Conservation (phyloP, 1,139 yeast genomes). For the Candida mesenterica region DNA sequence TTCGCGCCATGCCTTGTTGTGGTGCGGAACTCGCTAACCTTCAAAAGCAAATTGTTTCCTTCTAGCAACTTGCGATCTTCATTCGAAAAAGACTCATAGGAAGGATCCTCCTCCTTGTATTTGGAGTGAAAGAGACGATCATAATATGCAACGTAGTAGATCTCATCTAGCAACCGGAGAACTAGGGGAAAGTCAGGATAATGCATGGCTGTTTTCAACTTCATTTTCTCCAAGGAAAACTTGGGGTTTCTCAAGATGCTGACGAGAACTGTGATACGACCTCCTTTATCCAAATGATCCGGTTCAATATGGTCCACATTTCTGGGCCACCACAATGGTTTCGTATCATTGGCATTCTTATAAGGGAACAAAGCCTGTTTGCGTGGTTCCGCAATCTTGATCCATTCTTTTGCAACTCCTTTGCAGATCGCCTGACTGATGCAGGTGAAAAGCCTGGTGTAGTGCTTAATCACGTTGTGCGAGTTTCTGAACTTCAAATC, state of each 20-base stretch:
- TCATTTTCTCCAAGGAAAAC: slow-evolving; percentile 24
- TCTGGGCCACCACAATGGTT: slow-evolving; percentile 74
- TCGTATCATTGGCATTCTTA: slow-evolving; percentile 45
- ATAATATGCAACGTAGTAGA: slow-evolving; percentile 29
- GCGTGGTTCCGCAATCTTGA: slow-evolving; percentile 60
- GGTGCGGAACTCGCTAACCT: too few relatives aligned
- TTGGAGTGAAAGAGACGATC: slow-evolving; percentile 23
- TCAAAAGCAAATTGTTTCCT: not conserved
- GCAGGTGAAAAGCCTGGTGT: slow-evolving; percentile 10
- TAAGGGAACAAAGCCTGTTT: slow-evolving; percentile 68
- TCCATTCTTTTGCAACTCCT: slow-evolving; percentile 65
- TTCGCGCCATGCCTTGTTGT: too few relatives aligned
- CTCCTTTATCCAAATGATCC: slow-evolving; percentile 63
- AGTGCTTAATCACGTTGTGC: slow-evolving; percentile 13
- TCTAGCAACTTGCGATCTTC: slow-evolving; percentile 1
- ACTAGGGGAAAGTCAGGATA: slow-evolving; percentile 10
- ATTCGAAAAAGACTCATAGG: not conserved
- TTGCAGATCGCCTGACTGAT: slow-evolving; percentile 58
- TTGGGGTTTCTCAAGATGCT: slow-evolving; percentile 34
- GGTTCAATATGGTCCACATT: slow-evolving; percentile 65
- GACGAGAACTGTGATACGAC: slow-evolving; percentile 50
- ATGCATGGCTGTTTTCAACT: slow-evolving; percentile 12
- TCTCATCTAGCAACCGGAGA: slow-evolving; percentile 22
- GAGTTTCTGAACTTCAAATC: too few relatives aligned
- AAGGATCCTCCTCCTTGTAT: not conserved